Percentiles rank a stretch among this genome's conserved stretches.
These are phyloP conservation scores for Solanum chilense DNA, from an alignment of 257 asterid genomes.

Conservation along the genomic window DNA sequence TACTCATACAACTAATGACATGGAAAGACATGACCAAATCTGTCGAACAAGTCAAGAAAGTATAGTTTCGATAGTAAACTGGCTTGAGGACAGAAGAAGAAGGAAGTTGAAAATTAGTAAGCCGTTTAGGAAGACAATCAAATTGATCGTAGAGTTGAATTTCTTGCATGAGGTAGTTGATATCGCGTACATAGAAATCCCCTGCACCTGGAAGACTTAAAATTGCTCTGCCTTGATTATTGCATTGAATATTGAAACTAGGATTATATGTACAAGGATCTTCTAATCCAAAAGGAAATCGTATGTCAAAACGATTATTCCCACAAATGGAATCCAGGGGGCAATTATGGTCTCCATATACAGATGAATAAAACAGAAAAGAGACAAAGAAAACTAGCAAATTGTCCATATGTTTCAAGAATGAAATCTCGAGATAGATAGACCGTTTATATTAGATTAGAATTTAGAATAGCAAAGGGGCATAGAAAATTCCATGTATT, in stretches of 20 bases:
- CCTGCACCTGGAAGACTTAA: slow-evolving; percentile 1
- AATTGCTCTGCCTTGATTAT: neutral
- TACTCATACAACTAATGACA: slow-evolving; percentile 7
- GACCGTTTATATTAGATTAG: neutral
- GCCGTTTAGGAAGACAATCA: slow-evolving; percentile 15
- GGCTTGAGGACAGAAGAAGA: neutral
- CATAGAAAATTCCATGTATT: neutral
- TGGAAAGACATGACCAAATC: neutral
- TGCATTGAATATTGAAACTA: neutral
- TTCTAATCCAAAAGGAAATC: slow-evolving; percentile 8
- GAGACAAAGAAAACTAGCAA: neutral
- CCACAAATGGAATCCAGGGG: neutral
- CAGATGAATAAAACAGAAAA: neutral
- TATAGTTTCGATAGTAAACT: slow-evolving; percentile 1
- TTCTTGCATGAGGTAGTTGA: neutral
- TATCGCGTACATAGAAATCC: neutral
- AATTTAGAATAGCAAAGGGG: neutral
- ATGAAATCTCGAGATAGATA: neutral
- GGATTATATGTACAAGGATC: neutral
- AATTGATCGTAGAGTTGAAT: slow-evolving; percentile 16
- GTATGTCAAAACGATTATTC: neutral
- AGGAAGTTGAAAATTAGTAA: neutral
- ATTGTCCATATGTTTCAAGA: neutral
- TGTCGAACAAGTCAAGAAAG: slow-evolving; percentile 4
- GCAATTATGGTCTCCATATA: slow-evolving; percentile 27